A percentile compares a stretch with the other conserved stretches of the same genome.
Evolutionary conservation across 495 filamentous ascomycete genomes (phyloP).

Genomic region (Geopyxis carbonaria): DNA sequence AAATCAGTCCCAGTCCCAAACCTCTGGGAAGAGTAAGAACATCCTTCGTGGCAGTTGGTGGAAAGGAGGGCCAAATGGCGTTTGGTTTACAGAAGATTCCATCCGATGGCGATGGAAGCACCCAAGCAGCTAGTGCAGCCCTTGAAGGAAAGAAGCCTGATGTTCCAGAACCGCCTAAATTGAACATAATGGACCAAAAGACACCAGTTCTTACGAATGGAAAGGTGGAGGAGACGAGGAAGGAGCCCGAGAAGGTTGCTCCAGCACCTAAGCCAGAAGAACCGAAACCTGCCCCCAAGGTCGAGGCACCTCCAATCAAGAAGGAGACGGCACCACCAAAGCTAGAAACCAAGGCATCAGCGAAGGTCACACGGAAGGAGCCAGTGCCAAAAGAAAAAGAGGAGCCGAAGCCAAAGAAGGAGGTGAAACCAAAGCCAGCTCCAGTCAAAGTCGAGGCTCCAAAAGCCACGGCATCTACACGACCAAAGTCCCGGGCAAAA

Average conservation of each 20-base stretch:
- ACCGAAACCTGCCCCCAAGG: background rate
- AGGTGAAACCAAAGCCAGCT: too few species aligned
- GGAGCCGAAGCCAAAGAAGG: too few species aligned
- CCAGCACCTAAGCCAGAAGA: too few species aligned
- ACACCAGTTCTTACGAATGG: too few species aligned
- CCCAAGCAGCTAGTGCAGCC: conserved; percentile 5
- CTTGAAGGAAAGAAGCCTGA: background rate
- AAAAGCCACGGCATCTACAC: conserved; percentile 4
- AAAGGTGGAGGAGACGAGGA: too few species aligned
- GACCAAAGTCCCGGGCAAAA: conserved; percentile 6
- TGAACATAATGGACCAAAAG: too few species aligned
- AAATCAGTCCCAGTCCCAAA: conserved; percentile 18
- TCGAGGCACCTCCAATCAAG: too few species aligned
- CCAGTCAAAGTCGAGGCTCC: conserved; percentile 1
- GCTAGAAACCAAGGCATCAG: conserved; percentile 1
- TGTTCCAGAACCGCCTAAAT: background rate
- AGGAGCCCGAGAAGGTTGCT: too few species aligned
- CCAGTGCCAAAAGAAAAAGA: too few species aligned
- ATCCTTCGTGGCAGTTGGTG: conserved; percentile 21
- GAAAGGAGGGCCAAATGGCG: conserved; percentile 10
- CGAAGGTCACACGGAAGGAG: background rate
- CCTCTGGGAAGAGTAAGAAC: conserved; percentile 16
- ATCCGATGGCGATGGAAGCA: background rate
- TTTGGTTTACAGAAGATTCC: conserved; percentile 18
- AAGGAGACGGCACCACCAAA: conserved; percentile 5